Percentiles rank a stretch among this genome's conserved stretches.
These are phyloP conservation scores for Nemania sp. DNA, from an alignment of 2,329 filamentous ascomycete genomes.

Conservation along the genomic window DNA sequence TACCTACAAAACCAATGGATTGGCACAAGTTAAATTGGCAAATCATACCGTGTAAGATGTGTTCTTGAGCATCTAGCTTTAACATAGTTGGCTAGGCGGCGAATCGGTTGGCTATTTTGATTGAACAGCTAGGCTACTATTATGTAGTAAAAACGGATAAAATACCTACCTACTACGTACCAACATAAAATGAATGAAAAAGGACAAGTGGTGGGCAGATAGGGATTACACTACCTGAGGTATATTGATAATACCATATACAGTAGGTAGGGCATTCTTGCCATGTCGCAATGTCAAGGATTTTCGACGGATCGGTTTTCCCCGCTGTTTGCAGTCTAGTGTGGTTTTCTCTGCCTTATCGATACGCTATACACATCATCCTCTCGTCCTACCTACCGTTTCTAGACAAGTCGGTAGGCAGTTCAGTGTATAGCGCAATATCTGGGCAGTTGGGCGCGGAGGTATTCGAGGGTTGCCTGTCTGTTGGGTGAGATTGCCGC, in stretches of 20 bases:
- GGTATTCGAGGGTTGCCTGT: conserved; percentile 4
- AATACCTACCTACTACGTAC: too few relatives aligned
- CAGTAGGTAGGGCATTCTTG: background rate
- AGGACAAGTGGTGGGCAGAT: background rate
- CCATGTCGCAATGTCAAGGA: conserved; percentile 9
- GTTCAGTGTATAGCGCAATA: background rate
- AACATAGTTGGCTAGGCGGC: background rate
- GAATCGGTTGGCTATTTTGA: background rate
- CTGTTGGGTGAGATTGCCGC: conserved; percentile 22
- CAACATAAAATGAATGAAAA: background rate
- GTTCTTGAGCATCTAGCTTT: background rate
- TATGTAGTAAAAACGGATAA: background rate
- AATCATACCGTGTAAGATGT: conserved; percentile 17
- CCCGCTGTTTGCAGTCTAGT: background rate
- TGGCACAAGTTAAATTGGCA: conserved; percentile 16
- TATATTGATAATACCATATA: background rate
- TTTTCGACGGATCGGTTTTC: conserved; percentile 1
- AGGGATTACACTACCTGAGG: too few relatives aligned
- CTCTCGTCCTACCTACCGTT: background rate
- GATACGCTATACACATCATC: conserved; percentile 28
- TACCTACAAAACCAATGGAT: background rate
- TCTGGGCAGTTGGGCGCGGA: background rate
- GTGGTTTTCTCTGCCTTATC: conserved; percentile 21
- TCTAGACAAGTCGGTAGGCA: background rate
- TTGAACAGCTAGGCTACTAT: background rate